Evolutionary conservation across 768 basidiomycete genomes (phyloP), one percentile per base, ranked within the genome.

Genomic region (Ramaria sp.): DNA sequence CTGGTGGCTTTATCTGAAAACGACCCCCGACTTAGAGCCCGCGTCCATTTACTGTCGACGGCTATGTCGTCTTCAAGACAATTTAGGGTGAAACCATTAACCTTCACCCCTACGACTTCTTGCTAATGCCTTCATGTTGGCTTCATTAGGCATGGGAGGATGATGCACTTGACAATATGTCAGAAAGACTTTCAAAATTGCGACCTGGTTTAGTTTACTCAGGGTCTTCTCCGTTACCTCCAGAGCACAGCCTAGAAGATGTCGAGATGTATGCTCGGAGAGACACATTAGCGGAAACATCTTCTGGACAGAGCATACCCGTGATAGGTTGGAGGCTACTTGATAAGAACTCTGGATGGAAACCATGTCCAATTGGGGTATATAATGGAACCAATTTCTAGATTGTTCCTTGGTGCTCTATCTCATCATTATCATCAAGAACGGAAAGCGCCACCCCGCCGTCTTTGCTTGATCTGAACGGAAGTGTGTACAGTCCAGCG

Each of bases 311-410:
- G 24, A 30, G 22, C 3, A 11, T 34, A 33, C 13, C 1, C 34
- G 46, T 10, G 38, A 51, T 38, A 27, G 87, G 85, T 20, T 89
- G 88, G 86, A 72, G 71, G 51, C 54, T 73, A 42, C 68, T 83
- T 12, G 69, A 73, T 30, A 65, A 66, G 20, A 68, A 61, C 17
- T 70, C 69, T 15, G 67, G 68, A 38, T 88, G 88, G 88, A 74
- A 70, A 60, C 75, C 82, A 2, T 83, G 79, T 63, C 86, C 88
- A 5, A 83, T 90, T 46, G 88, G 88, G 9, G 73, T 86, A 51
- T 78, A 37, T 19, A 19, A n/a, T 37, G 30, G 13, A 24, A 43
- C 42, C 11, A 19, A 43, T 43, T 9, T 22, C 42, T 43, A 43
- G 42, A 37, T 13, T 27, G 13, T 37, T 37, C 34, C 34, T 10